These are phyloP conservation scores for Hemisphaericaspora nanyangensis DNA, from an alignment of 805 yeast species.

Conservation along the genomic window DNA sequence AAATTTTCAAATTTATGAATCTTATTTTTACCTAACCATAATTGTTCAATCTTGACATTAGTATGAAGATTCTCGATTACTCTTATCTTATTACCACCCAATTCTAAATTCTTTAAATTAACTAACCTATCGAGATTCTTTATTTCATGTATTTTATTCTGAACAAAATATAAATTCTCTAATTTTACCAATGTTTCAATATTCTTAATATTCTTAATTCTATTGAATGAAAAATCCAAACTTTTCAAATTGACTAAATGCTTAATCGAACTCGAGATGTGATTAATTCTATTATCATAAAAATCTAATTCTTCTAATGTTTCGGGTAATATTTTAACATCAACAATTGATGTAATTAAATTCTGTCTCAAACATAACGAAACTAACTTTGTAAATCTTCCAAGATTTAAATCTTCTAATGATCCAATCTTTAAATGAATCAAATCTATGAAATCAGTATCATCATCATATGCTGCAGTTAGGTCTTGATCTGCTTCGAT, in stretches of 20 bases:
- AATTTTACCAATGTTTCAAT: constrained; percentile 58
- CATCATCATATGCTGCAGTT: constrained; percentile 52
- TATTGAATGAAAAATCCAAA: constrained; percentile 86
- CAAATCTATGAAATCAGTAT: constrained; percentile 58
- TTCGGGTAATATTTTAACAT: constrained; percentile 55
- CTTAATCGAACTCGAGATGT: constrained; percentile 68
- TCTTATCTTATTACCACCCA: constrained; percentile 83
- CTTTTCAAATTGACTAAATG: constrained; percentile 52
- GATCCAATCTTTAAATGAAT: constrained; percentile 67
- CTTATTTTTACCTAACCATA: constrained; percentile 92
- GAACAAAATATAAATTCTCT: constrained; percentile 78
- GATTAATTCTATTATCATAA: constrained; percentile 88
- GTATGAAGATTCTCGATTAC: constrained; percentile 54
- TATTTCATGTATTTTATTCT: constrained; percentile 75
- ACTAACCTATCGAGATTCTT: constrained; percentile 57
- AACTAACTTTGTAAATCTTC: constrained; percentile 54
- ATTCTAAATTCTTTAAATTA: constrained; percentile 66
- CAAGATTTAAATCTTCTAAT: constrained; percentile 56
- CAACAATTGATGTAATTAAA: constrained; percentile 64
- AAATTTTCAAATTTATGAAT: constrained; percentile 65
- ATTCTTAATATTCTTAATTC: constrained; percentile 80
- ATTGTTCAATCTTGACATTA: constrained; percentile 57
- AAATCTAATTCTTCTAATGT: constrained; percentile 75
- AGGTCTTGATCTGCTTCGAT: constrained; percentile 70
- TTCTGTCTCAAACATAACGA: constrained; percentile 79